phyloP scores from a whole-genome alignment of 257 asterid genomes.

The Scutellaria baicalensis region DNA sequence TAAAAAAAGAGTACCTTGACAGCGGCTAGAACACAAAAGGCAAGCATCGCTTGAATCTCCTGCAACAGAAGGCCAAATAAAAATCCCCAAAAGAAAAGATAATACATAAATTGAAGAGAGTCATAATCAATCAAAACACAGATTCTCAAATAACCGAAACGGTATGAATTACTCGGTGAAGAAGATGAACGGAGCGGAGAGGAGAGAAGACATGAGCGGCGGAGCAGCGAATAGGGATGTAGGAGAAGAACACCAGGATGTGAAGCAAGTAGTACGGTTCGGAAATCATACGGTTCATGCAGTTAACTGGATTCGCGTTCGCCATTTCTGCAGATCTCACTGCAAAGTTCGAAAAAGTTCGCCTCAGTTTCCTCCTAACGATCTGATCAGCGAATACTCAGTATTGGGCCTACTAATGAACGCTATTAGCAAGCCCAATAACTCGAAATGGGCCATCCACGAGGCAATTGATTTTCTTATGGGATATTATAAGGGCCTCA shows the following conservation, averaged over 20 bases:
- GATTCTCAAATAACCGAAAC: not conserved
- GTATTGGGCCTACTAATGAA: not conserved
- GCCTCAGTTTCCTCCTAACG: not conserved
- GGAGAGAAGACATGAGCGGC: constrained; percentile 52
- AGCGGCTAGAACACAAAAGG: constrained; percentile 50
- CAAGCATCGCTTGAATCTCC: constrained; percentile 86
- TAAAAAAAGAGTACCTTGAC: constrained; percentile 47
- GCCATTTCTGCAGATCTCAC: constrained; percentile 35
- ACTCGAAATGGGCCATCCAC: not conserved
- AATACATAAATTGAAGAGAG: not conserved
- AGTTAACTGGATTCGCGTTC: constrained; percentile 28
- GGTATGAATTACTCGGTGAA: constrained; percentile 48
- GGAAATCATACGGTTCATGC: constrained; percentile 47
- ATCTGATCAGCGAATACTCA: not conserved
- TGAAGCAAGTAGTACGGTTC: constrained; percentile 79
- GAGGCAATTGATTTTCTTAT: not conserved
- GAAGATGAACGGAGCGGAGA: constrained; percentile 57
- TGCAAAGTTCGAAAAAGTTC: not conserved
- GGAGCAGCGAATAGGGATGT: constrained; percentile 72
- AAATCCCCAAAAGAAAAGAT: not conserved
- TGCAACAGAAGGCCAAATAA: constrained; percentile 14
- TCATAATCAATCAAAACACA: not conserved
- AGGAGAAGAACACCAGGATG: constrained; percentile 60
- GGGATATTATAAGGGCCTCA: not conserved
- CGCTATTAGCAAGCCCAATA: not conserved